These are phyloP conservation scores for Dendrocalamus sinicus DNA, from an alignment of 176 grass and related monocot genomes.

Conservation along the genomic window DNA sequence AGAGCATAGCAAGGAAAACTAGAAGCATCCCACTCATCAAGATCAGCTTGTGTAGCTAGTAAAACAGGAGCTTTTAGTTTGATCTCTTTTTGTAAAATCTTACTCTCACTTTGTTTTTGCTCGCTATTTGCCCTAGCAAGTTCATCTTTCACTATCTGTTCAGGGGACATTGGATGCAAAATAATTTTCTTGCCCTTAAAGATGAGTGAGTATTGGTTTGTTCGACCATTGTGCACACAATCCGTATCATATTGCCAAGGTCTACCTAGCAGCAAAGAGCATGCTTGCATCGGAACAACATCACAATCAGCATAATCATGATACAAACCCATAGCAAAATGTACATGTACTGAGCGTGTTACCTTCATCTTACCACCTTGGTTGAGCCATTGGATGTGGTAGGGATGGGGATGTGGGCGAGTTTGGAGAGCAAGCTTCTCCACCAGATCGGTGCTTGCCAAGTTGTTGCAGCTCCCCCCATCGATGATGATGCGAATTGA, in stretches of 20 bases:
- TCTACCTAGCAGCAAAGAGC: not conserved
- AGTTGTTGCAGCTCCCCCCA: not conserved
- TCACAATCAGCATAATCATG: conserved; percentile 10
- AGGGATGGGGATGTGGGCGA: not conserved
- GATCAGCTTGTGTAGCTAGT: not conserved
- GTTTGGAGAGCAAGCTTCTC: not conserved
- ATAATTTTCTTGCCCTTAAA: not conserved
- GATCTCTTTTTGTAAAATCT: not conserved
- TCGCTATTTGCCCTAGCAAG: not conserved
- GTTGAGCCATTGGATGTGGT: conserved; percentile 8
- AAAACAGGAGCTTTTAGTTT: not conserved
- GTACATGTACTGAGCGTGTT: not conserved
- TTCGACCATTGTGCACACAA: not conserved
- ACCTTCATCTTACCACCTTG: not conserved
- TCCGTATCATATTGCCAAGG: not conserved
- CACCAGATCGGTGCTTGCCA: not conserved
- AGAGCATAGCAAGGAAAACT: not conserved
- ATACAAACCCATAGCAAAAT: not conserved
- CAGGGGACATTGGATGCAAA: not conserved
- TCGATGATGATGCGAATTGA: not conserved
- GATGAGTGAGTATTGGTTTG: not conserved
- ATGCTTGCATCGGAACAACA: not conserved
- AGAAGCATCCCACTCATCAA: not conserved
- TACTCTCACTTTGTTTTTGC: not conserved
- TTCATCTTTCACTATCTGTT: not conserved